Percentiles rank a stretch among this genome's conserved stretches.
phyloP scores from a whole-genome alignment of 2,329 filamentous ascomycete species.

The Arthrobotrys sphaeroides region DNA sequence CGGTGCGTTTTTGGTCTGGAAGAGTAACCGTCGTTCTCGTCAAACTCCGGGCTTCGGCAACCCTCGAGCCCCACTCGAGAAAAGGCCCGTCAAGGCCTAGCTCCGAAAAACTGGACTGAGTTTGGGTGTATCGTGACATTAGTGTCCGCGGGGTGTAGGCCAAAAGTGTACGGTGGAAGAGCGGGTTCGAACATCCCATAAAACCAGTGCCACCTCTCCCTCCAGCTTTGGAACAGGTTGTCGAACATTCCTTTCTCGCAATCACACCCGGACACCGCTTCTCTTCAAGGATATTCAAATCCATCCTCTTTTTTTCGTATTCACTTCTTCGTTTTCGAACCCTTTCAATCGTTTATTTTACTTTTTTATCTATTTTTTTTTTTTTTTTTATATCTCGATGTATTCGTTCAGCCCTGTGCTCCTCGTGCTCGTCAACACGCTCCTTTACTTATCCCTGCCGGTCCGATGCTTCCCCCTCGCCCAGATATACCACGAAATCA shows the following conservation, averaged over 20 bases:
- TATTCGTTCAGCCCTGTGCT: slow-evolving; percentile 15
- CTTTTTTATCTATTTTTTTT: slow-evolving; percentile 25
- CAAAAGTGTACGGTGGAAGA: slow-evolving; percentile 27
- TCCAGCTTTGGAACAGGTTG: slow-evolving; percentile 9
- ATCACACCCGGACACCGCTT: background rate
- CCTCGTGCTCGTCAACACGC: slow-evolving; percentile 45
- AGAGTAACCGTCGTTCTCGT: slow-evolving; percentile 22
- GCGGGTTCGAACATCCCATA: slow-evolving; percentile 33
- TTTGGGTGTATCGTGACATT: slow-evolving; percentile 21
- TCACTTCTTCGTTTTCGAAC: background rate
- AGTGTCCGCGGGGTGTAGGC: slow-evolving; percentile 49
- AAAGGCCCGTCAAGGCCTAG: slow-evolving; percentile 11
- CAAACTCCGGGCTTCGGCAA: slow-evolving; percentile 21
- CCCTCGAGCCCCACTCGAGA: slow-evolving; percentile 9
- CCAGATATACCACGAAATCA: slow-evolving; percentile 21
- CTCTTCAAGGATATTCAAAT: slow-evolving; percentile 17
- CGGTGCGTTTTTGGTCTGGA: slow-evolving; percentile 22
- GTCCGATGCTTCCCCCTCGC: slow-evolving; percentile 33
- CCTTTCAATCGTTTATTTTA: slow-evolving; percentile 19
- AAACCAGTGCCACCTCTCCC: slow-evolving; percentile 43
- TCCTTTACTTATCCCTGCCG: slow-evolving; percentile 48
- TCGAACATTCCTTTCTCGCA: slow-evolving; percentile 17
- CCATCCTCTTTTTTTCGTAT: slow-evolving; percentile 5
- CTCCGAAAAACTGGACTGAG: background rate
- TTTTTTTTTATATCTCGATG: slow-evolving; percentile 27